Evolutionary conservation across 306 rosid genomes (phyloP).

Genomic region (Urtica urens): DNA sequence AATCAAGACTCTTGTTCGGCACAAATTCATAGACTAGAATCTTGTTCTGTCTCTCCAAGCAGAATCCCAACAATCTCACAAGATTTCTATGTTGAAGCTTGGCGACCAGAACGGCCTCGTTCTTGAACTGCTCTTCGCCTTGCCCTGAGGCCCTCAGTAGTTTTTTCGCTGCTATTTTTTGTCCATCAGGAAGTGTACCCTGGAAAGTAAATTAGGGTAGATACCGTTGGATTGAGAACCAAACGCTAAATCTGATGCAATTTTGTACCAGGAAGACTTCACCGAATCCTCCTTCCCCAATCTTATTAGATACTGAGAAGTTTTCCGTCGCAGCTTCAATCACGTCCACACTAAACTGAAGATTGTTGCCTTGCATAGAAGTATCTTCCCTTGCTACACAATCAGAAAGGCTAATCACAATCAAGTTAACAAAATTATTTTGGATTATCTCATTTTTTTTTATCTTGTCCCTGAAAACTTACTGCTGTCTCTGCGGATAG

Average conservation of each 20-base stretch:
- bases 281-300: conserved; percentile 66
- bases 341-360: too few species aligned
- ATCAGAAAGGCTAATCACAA: too few species aligned
- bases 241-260: too few species aligned
- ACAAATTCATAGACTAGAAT: conserved; percentile 59
- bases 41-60: conserved; percentile 39
- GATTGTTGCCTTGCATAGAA: too few species aligned
- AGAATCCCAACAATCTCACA: conserved; percentile 51
- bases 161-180: conserved; percentile 59
- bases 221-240: background rate
- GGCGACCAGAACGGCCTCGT: conserved; percentile 50
- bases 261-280: conserved; percentile 30
- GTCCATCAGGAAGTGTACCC: conserved; percentile 43
- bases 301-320: conserved; percentile 34
- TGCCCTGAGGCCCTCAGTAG: conserved; percentile 40
- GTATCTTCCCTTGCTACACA: too few species aligned
- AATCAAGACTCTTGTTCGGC: conserved; percentile 51
- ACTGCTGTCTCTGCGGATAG: too few species aligned
- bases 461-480: too few species aligned
- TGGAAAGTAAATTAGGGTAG: conserved; percentile 9
- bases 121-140: conserved; percentile 51
- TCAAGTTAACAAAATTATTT: too few species aligned
- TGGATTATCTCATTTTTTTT: too few species aligned
- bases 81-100: conserved; percentile 72
- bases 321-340: conserved; percentile 10